Base-by-base conservation (phyloP, 441 rosid genomes). In the Erysimum cheiri region DNA sequence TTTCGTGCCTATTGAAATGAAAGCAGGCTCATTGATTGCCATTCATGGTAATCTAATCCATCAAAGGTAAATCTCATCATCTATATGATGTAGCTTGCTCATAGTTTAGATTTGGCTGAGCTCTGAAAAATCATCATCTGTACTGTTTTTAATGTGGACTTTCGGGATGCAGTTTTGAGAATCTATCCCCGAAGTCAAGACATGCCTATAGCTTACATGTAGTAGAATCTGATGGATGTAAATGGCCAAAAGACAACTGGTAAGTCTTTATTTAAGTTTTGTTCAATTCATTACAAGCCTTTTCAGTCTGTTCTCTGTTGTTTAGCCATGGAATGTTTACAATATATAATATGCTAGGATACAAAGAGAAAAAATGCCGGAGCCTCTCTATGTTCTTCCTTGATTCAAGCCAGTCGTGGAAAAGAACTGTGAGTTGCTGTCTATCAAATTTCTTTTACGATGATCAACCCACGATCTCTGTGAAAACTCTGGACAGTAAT, bases 151-250 rank as follows among this genome's bases (percentile, higher is more conserved):
- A 52, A 60, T 44, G 55, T 48, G 73, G 46, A 76, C 17, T 56
- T 26, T 29, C 64, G 71, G 41, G 59, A 56, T 74, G 43, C 77
- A 92, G 99, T 80, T 90, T 90, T 36, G 96, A 90, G 85, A 95
- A 95, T 73, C 87, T 72, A 64, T 94, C 99, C 58, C 41, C 85
- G 19, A 87, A 90, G 72, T 94, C 96, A 64, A 89, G 99, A 81
- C 99, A 92, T 85, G 97, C 98, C 31, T 90, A 90, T 81, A 92
- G 98, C 85, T 74, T 84, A 85, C 98, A 90, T 73, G 92, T 82
- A 36, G 93, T 95, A 47, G 97, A 95, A 73, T 85, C 99, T 74
- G 95, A 82, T 72, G 97, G 96, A 73, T 94, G 96, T 83, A 90
- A 85, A 76, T 95, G 99, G 99, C 85, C 91, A 14, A 55, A 80